Conservation (phyloP, 305 asterid genomes). For the Petunia hybrid region DNA sequence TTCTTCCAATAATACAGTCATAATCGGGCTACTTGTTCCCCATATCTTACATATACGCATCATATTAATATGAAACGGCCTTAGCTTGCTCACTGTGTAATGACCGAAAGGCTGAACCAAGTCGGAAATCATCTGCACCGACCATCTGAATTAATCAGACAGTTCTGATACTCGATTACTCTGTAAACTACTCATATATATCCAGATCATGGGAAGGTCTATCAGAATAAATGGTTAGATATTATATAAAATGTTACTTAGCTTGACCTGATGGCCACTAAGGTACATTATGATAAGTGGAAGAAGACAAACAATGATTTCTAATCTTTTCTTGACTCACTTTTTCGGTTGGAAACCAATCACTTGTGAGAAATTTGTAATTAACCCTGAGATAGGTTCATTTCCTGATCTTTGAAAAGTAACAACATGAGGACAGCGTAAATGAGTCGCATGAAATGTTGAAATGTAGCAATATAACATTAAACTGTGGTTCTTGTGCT, state of each 20-base stretch:
- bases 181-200: neutral
- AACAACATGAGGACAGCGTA: neutral
- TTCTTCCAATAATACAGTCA: conserved; percentile 39
- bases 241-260: neutral
- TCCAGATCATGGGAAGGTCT: neutral
- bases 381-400: neutral
- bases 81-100: neutral
- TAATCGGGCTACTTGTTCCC: conserved; percentile 36
- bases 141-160: neutral
- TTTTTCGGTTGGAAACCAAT: neutral
- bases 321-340: neutral
- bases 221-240: neutral
- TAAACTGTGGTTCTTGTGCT: neutral
- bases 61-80: neutral
- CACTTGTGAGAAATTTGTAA: conserved; percentile 2
- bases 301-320: neutral
- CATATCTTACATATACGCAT: neutral
- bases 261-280: neutral
- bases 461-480: neutral
- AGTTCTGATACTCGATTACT: neutral
- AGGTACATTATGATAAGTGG: neutral
- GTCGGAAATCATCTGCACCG: neutral
- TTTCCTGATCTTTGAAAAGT: neutral
- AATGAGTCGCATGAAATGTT: neutral
- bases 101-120: neutral